Evolutionary conservation across 2,329 filamentous ascomycete genomes (phyloP).

Genomic region (Neospermospora avenae): DNA sequence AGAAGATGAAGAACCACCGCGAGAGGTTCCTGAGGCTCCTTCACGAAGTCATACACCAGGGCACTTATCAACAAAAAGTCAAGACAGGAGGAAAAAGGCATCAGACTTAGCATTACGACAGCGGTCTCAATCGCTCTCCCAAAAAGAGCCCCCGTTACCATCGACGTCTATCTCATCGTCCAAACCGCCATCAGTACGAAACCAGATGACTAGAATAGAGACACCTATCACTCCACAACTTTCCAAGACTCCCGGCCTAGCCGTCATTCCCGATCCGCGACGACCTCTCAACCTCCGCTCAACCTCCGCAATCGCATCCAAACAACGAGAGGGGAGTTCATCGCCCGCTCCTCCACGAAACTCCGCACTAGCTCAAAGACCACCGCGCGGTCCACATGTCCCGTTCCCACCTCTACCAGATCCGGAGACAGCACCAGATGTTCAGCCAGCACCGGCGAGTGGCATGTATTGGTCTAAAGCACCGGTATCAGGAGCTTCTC

Average conservation of each 20-base stretch:
- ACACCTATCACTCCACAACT: constrained; percentile 23
- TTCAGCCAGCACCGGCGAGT: constrained; percentile 60
- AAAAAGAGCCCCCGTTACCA: constrained; percentile 28
- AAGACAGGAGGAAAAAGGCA: constrained; percentile 33
- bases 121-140: constrained; percentile 35
- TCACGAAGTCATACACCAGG: constrained; percentile 60
- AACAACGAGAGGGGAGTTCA: constrained; percentile 22
- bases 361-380: constrained; percentile 23
- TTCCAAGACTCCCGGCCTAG: constrained; percentile 14
- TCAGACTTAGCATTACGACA: constrained; percentile 32
- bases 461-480: constrained; percentile 73
- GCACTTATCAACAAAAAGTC: constrained; percentile 57
- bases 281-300: constrained; percentile 48
- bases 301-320: constrained; percentile 39
- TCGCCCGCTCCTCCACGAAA: constrained; percentile 26
- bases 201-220: constrained; percentile 19
- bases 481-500: constrained; percentile 58
- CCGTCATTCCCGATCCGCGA: constrained; percentile 31
- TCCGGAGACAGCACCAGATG: constrained; percentile 54
- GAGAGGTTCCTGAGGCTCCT: constrained; percentile 37
- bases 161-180: constrained; percentile 23
- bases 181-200: constrained; percentile 21
- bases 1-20: constrained; percentile 37
- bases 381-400: constrained; percentile 39
- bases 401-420: constrained; percentile 57